phyloP scores from a whole-genome alignment of 768 basidiomycete species.

The Lepiota brunneoincarnata region DNA sequence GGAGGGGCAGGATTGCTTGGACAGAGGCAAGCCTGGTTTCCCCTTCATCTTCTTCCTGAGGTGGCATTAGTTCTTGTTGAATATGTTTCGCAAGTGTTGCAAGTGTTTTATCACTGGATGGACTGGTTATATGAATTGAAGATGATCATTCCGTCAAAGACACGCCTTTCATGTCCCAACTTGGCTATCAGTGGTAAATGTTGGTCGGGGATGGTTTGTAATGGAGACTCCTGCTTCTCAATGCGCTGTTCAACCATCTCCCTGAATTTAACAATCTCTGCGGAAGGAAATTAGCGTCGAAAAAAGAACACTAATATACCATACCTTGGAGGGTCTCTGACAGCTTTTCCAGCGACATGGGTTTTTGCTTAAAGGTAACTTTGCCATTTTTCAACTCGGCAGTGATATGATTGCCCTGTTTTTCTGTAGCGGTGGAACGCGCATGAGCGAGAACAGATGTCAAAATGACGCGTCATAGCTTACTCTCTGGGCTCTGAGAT shows the following conservation, averaged over 20 bases:
- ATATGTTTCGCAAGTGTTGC: slow-evolving; percentile 64
- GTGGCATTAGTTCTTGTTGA: slow-evolving; percentile 64
- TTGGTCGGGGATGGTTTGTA: slow-evolving; percentile 62
- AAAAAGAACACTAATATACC: slow-evolving; percentile 13
- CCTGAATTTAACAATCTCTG: slow-evolving; percentile 78
- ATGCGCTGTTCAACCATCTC: slow-evolving; percentile 62
- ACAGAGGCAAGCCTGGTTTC: slow-evolving; percentile 34
- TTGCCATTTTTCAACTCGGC: slow-evolving; percentile 78
- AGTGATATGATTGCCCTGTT: slow-evolving; percentile 38
- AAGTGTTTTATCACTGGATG: slow-evolving; percentile 68
- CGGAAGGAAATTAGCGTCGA: slow-evolving; percentile 6
- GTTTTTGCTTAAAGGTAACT: slow-evolving; percentile 73
- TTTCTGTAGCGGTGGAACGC: slow-evolving; percentile 30
- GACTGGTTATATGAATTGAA: slow-evolving; percentile 2
- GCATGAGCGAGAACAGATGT: slow-evolving; percentile 15
- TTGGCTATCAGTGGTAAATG: slow-evolving; percentile 78
- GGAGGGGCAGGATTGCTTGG: slow-evolving; percentile 40
- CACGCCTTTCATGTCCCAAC: slow-evolving; percentile 82
- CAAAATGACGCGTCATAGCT: slow-evolving; percentile 26
- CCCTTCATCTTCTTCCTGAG: slow-evolving; percentile 54
- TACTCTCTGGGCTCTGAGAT: slow-evolving; percentile 23
- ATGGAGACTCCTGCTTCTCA: slow-evolving; percentile 42
- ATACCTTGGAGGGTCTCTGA: slow-evolving; percentile 81
- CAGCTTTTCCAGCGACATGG: slow-evolving; percentile 69
- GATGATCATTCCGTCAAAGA: neutral